phyloP scores from a whole-genome alignment of 2,329 filamentous ascomycete genomes.

The Sclerotinia nivalis region DNA sequence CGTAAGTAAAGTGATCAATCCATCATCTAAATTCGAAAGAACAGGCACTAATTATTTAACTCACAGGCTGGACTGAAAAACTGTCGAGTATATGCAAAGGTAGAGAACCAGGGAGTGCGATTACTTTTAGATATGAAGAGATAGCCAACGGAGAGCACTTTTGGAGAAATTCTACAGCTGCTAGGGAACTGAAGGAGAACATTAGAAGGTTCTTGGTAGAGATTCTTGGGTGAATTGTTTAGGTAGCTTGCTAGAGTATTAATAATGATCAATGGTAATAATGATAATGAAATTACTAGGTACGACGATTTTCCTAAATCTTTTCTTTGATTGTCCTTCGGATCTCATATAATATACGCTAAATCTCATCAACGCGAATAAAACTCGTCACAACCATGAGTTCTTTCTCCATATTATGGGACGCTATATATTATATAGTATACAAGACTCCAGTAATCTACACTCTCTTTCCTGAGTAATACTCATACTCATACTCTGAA shows the following conservation, averaged over 20 bases:
- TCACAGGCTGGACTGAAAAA: slow-evolving; percentile 19
- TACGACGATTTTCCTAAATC: too few species aligned
- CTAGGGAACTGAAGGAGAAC: neutral
- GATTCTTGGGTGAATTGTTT: neutral
- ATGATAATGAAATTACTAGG: neutral
- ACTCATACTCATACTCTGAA: too few species aligned
- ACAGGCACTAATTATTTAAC: neutral
- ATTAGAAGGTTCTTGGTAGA: neutral
- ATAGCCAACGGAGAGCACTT: slow-evolving; percentile 19
- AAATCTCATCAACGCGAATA: too few species aligned
- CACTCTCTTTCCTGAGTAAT: too few species aligned
- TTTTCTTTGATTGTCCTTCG: too few species aligned
- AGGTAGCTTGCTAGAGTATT: too few species aligned
- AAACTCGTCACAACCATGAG: too few species aligned
- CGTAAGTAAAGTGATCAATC: slow-evolving; percentile 1
- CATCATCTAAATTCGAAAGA: neutral
- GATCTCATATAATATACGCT: too few species aligned
- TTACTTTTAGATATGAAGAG: slow-evolving; percentile 4
- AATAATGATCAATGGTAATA: neutral
- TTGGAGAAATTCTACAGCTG: slow-evolving; percentile 9
- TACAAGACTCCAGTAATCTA: too few species aligned
- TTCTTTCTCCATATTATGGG: too few species aligned
- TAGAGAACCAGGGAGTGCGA: neutral
- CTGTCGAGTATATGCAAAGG: neutral
- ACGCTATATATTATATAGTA: too few species aligned